phyloP scores from a whole-genome alignment of 257 asterid species.

The Datura wrightii region DNA sequence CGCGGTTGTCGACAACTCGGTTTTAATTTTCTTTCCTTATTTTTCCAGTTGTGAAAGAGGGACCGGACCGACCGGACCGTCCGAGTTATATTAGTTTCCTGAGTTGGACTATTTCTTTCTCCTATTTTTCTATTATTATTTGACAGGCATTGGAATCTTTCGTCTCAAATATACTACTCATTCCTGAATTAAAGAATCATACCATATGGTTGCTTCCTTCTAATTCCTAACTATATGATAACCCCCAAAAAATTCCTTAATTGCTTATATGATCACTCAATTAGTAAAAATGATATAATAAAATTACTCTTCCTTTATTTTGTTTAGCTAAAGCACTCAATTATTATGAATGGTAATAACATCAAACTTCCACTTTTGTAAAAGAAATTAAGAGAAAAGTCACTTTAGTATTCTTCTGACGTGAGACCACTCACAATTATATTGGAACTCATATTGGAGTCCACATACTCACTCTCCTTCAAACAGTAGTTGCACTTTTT shows the following conservation, averaged over 20 bases:
- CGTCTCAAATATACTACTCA: neutral
- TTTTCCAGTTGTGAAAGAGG: neutral
- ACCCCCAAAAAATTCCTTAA: neutral
- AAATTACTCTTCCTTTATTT: too few species aligned
- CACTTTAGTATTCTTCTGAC: neutral
- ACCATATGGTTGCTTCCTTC: neutral
- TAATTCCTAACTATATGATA: neutral
- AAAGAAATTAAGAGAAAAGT: neutral
- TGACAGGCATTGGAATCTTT: neutral
- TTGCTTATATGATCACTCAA: neutral
- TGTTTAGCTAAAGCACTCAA: too few species aligned
- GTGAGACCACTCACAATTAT: neutral
- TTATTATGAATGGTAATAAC: too few species aligned
- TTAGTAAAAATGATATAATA: neutral
- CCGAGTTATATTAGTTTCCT: neutral
- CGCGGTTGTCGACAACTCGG: conserved; percentile 11
- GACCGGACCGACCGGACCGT: neutral
- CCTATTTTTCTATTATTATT: neutral
- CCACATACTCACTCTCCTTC: neutral
- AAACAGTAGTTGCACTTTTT: neutral
- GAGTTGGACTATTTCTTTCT: neutral
- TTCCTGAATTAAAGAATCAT: neutral
- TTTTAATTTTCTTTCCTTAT: neutral
- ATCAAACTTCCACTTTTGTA: neutral
- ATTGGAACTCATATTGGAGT: neutral